Conservation (phyloP, 2,329 filamentous ascomycete genomes). For the Iodosphaeria phyllophila region DNA sequence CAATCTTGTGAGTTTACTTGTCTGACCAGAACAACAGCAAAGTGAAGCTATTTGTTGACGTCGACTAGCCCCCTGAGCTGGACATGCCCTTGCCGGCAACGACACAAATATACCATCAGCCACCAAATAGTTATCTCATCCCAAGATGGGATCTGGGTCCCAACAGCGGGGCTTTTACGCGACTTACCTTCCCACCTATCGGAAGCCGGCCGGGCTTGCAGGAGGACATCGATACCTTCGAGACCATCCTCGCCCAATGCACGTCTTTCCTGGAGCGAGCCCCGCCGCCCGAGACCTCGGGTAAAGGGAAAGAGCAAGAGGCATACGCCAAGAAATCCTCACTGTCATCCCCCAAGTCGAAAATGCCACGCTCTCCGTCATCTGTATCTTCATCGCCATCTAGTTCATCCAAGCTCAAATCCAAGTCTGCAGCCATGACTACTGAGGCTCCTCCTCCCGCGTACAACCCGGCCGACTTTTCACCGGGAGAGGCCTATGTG, state of each 20-base stretch:
- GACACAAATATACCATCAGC: conserved; percentile 94
- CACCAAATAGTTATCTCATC: conserved; percentile 80
- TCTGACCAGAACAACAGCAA: conserved; percentile 1
- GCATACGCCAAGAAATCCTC: conserved; percentile 5
- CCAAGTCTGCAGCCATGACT: too few relatives aligned
- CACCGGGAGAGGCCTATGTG: conserved; percentile 62
- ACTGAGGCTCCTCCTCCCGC: too few relatives aligned
- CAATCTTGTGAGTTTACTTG: conserved; percentile 44
- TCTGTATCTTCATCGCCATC: too few relatives aligned
- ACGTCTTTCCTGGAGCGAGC: conserved; percentile 86
- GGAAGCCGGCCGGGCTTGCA: conserved; percentile 58
- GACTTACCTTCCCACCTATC: conserved; percentile 70
- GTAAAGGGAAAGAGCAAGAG: conserved; percentile 11
- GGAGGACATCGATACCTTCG: conserved; percentile 89
- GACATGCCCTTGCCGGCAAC: conserved; percentile 86
- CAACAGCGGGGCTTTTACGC: conserved; percentile 76
- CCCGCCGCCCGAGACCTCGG: conserved; percentile 32
- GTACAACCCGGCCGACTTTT: conserved; percentile 73
- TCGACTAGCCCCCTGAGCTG: conserved; percentile 54
- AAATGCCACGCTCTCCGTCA: too few relatives aligned
- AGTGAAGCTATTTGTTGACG: not conserved
- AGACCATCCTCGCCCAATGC: conserved; percentile 95
- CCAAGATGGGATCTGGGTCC: conserved; percentile 87
- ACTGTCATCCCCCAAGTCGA: conserved; percentile 16
- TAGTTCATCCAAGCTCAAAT: conserved; percentile 23